Base-by-base conservation (phyloP, 257 asterid species). In the Solanum stenotomum region DNA sequence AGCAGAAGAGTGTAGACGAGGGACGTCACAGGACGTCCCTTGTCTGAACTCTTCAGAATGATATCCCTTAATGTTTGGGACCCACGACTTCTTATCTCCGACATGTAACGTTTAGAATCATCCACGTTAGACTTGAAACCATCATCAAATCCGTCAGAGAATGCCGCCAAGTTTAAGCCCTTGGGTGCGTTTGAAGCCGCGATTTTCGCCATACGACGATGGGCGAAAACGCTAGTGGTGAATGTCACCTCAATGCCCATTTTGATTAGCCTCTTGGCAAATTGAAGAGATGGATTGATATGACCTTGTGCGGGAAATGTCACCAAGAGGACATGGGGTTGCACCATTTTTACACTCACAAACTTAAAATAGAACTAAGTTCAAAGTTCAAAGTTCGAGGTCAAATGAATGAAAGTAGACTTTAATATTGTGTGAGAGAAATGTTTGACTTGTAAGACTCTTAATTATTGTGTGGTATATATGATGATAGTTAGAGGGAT, bases 231-330 rank as follows among this genome's bases (percentile, higher is more conserved):
- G n/a, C 81, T 90, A 0, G 92, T 90, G 46, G 88, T 38, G 3
- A 90, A 74, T 16, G 93, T 91, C 40, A 90, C 91, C 8, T 72
- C 38, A 23, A 87, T 44, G 49, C 88, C 91, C 61, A 87, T 33
- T 37, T 61, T 37, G 4, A 88, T 56, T 35, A 91, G 87, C 22
- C 86, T 83, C 15, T 71, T 63, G 72, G 92, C 93, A 13, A 91
- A 87, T 37, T 87, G 91, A 27, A 91, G 85, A 46, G 79, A 1
- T 11, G 93, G 93, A 71, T 90, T 91, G 6, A 91, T 84, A 68
- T 91, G 92, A 65, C 93, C 93, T 74, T 91, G 92, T 4, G 89
- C 87, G 5, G 93, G 92, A 87, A 13, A 89, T 11, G 86, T 71
- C 44, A 88, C 44, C 0, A 91, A 40, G 5, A 91, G 92, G 65